Evolutionary conservation across 768 basidiomycete species (phyloP), one percentile per base, ranked within the genome.

Genomic region (Suillus placidus): DNA sequence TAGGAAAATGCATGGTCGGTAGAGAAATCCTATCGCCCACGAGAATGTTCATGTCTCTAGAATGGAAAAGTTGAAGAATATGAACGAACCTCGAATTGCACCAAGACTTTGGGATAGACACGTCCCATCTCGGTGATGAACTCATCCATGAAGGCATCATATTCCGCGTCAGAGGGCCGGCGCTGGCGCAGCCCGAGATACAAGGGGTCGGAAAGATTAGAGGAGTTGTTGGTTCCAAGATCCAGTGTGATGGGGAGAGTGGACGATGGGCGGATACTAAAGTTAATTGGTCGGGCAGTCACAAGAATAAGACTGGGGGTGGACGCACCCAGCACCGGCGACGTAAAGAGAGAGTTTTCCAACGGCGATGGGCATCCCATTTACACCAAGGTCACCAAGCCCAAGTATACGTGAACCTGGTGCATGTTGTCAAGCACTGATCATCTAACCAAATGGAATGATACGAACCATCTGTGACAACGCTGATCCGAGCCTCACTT

Each of bases 291-390:
- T 52, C 23, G 68, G 56, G 35, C 47, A 26, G 14, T 64, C 49
- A 65, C 58, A 6, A 16, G 14, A 20, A 40, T 34, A 52, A 55
- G 43, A 51, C 38, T 64, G 32, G 45, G 12, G 54, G 37, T 43
- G 56, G 52, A 71, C 82, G 69, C 77, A 92, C 92, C 95, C 95
- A 64, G 93, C 95, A 38, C 93, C 94, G 23, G 93, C 92, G 64
- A 95, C 83, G 74, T 96, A 97, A 20, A 97, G 84, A 20, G 92
- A 93, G 8, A 98, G 83, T 78, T 97, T 97, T n/a, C 95, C 95
- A 60, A 95, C 90, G 9, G 92, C 87, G 70, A 97, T 94, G 0
- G 90, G 89, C 91, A 93, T 92, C 14, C 91, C 91, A 72, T 93
- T 93, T 37, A 91, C 84, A 42, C 92, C 91, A 51, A 93, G 85